Conservation (phyloP, 2,329 filamentous ascomycete genomes). For the Aspergillus proliferans region DNA sequence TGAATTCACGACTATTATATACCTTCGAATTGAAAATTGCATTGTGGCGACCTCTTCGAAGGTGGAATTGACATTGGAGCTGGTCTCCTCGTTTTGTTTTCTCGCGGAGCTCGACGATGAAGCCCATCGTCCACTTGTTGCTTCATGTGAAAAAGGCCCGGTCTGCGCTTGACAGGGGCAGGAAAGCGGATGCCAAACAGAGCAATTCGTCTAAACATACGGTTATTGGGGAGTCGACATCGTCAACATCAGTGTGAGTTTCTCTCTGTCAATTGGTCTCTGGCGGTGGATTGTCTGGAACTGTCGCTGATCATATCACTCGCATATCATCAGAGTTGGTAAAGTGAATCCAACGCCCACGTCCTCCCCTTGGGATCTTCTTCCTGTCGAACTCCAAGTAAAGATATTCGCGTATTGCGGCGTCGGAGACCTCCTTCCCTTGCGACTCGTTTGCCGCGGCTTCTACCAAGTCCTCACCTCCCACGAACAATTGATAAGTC, state of each 20-base stretch:
- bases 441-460: conserved; percentile 35
- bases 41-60: conserved; percentile 2
- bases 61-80: conserved; percentile 16
- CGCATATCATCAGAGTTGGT: conserved; percentile 9
- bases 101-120: conserved; percentile 24
- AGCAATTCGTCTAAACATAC: conserved; percentile 17
- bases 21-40: neutral
- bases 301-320: conserved; percentile 5
- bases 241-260: conserved; percentile 21
- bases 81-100: conserved; percentile 21
- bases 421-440: conserved; percentile 28
- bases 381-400: conserved; percentile 39
- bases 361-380: conserved; percentile 32
- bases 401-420: conserved; percentile 36
- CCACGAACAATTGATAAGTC: conserved; percentile 36
- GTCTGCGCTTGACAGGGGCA: conserved; percentile 24
- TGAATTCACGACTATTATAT: too few species aligned
- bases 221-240: conserved; percentile 12
- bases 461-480: conserved; percentile 31
- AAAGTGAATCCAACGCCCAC: conserved; percentile 20
- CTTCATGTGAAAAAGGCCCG: conserved; percentile 28
- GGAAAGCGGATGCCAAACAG: conserved; percentile 21
- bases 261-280: neutral
- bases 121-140: conserved; percentile 26
- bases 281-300: neutral